Conservation (phyloP, 768 basidiomycete genomes). For the Suillus placidus region DNA sequence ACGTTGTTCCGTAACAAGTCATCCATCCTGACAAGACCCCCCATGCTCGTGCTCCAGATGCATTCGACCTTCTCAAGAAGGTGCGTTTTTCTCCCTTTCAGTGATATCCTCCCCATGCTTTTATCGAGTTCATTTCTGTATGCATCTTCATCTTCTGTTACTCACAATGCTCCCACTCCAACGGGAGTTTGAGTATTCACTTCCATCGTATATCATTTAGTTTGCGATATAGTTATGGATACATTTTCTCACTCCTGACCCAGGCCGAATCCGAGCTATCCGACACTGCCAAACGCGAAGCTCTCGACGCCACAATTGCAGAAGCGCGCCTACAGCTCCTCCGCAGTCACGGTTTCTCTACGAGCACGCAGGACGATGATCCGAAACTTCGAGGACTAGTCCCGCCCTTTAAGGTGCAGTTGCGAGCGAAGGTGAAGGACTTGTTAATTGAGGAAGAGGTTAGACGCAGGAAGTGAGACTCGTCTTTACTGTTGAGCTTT, state of each 20-base stretch:
- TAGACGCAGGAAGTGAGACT: slow-evolving; percentile 73
- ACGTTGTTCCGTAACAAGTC: slow-evolving; percentile 60
- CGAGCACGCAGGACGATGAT: slow-evolving; percentile 60
- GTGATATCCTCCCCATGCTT: neutral
- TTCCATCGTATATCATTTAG: neutral
- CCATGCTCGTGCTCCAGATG: slow-evolving; percentile 86
- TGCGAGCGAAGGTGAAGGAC: slow-evolving; percentile 77
- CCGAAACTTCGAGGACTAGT: slow-evolving; percentile 35
- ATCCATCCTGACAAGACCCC: slow-evolving; percentile 99
- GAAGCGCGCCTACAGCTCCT: slow-evolving; percentile 74
- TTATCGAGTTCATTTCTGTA: neutral
- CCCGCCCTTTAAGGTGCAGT: slow-evolving; percentile 67
- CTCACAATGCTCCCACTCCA: neutral
- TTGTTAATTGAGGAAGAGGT: slow-evolving; percentile 90
- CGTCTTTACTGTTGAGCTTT: neutral
- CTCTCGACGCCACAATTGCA: slow-evolving; percentile 76
- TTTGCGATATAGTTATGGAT: neutral
- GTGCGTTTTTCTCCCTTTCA: slow-evolving; percentile 39
- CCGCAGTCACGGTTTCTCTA: slow-evolving; percentile 61
- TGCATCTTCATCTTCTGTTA: neutral
- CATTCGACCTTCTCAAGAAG: slow-evolving; percentile 94
- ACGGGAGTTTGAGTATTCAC: neutral
- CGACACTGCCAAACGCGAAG: slow-evolving; percentile 77
- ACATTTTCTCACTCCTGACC: neutral
- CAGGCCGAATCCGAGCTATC: slow-evolving; percentile 86